A percentile compares a stretch with the other conserved stretches of the same genome.
phyloP scores from a whole-genome alignment of 208 protist species.

The Acanthamoeba sp. region DNA sequence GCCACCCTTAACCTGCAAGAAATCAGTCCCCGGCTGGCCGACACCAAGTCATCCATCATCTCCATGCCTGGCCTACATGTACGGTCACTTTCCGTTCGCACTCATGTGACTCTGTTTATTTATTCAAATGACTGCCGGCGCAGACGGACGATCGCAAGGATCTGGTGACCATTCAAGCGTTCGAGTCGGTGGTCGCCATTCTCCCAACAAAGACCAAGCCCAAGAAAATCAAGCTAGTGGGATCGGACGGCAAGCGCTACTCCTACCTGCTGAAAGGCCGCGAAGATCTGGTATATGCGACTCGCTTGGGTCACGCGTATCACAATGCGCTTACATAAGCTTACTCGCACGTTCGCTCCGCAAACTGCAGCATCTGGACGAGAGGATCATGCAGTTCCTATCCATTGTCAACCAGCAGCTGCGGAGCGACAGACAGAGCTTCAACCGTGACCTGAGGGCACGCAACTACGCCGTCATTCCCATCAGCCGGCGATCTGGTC shows the following conservation, averaged over 20 bases:
- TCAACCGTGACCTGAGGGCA: constrained; percentile 10
- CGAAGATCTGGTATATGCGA: constrained; percentile 84
- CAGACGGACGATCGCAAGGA: constrained; percentile 1
- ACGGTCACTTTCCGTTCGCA: background rate
- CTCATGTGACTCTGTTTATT: background rate
- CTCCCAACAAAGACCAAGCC: constrained; percentile 88
- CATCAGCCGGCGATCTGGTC: constrained; percentile 76
- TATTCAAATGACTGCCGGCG: background rate
- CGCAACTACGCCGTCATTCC: constrained; percentile 87
- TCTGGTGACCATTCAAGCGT: constrained; percentile 75
- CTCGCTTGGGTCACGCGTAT: background rate
- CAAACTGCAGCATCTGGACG: constrained; percentile 83
- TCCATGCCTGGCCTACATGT: constrained; percentile 81
- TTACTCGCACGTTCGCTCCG: background rate
- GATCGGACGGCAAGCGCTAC: constrained; percentile 85
- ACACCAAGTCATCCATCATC: constrained; percentile 69
- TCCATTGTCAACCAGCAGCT: constrained; percentile 85
- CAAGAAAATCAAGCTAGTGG: constrained; percentile 84
- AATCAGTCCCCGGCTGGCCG: constrained; percentile 64
- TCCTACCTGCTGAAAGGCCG: constrained; percentile 87
- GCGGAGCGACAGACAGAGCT: constrained; percentile 56
- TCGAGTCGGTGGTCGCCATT: constrained; percentile 74
- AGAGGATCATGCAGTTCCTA: constrained; percentile 89
- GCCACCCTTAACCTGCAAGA: constrained; percentile 71
- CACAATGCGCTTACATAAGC: background rate